Percentiles rank a stretch among this genome's conserved stretches.
Conservation (phyloP, 345 rosid genomes). For the Mallotus nudiflorus region DNA sequence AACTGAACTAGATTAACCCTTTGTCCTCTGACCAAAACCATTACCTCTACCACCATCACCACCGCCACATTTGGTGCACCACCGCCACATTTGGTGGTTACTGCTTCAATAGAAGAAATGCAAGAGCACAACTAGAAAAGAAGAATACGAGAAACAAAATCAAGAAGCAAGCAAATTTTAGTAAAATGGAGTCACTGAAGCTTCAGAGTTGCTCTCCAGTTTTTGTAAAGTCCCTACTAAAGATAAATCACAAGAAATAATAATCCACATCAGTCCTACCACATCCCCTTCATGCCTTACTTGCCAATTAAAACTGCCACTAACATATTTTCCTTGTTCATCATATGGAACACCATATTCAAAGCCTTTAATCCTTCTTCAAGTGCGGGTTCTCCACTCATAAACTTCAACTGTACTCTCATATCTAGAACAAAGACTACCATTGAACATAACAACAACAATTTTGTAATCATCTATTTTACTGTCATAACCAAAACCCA, state of each 20-base stretch:
- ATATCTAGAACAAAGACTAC: not conserved
- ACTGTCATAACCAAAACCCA: constrained; percentile 22
- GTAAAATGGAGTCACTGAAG: too few species aligned
- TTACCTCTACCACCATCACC: too few species aligned
- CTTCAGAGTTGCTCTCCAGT: too few species aligned
- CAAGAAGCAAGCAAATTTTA: too few species aligned
- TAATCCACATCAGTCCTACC: not conserved
- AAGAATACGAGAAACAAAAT: too few species aligned
- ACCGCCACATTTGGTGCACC: too few species aligned
- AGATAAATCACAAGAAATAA: constrained; percentile 16
- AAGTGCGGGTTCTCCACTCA: not conserved
- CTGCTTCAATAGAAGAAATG: too few species aligned
- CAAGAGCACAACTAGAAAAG: too few species aligned
- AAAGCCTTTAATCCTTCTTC: constrained; percentile 11
- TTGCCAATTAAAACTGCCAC: constrained; percentile 7
- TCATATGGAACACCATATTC: constrained; percentile 13
- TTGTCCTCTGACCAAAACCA: too few species aligned
- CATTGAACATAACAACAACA: not conserved
- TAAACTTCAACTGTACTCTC: constrained; percentile 8
- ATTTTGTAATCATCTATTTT: constrained; percentile 14
- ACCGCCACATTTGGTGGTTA: too few species aligned
- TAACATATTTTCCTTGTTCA: constrained; percentile 5
- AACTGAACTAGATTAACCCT: too few species aligned
- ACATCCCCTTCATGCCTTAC: not conserved
- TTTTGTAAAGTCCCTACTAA: too few species aligned